Base-by-base conservation (phyloP, 106 monocot species). In the Cymbidium sinense region DNA sequence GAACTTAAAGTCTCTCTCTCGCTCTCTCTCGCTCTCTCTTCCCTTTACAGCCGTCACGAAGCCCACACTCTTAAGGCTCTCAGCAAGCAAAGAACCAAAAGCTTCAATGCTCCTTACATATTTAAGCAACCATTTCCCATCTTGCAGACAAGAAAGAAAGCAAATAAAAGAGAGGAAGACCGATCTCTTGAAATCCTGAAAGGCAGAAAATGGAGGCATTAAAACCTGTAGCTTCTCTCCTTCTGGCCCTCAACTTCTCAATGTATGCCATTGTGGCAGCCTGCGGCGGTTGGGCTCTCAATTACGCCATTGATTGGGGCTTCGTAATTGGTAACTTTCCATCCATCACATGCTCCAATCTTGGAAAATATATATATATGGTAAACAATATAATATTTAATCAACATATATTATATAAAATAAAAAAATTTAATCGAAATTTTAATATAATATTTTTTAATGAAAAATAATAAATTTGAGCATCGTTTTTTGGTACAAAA, bases 191-290 rank as follows among this genome's bases (percentile, higher is more conserved):
- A 47, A 47, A 47, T 47, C 2, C 2, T 47, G 47, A 47, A n/a
- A 47, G 13, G 13, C 47, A 47, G 15, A 13, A 23, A 6, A 58
- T 58, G 61, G 47, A 34, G 43, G 80, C 62, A 20, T 7, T 85
- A 27, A 82, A 82, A 37, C 71, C 85, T 31, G 69, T 79, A 8
- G 88, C 82, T 1, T 20, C 73, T 12, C 70, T 85, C 47, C 85
- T 88, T n/a, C 64, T 85, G 31, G 4, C 77, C 23, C 82, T 88
- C 54, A 88, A 88, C 77, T 85, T 85, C 79, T 88, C 85, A 76
- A 88, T 88, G 88, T 88, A 88, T 21, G 67, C 28, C 69, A 88
- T 82, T 12, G 80, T 88, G 23, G 85, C 85, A 9, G 58, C 77
- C 13, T 64, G 84, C 3, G 84, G 77, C 17, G 85, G 87, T 23